Base-by-base conservation (phyloP, 2,329 filamentous ascomycete genomes). In the Diaporthe sp. region DNA sequence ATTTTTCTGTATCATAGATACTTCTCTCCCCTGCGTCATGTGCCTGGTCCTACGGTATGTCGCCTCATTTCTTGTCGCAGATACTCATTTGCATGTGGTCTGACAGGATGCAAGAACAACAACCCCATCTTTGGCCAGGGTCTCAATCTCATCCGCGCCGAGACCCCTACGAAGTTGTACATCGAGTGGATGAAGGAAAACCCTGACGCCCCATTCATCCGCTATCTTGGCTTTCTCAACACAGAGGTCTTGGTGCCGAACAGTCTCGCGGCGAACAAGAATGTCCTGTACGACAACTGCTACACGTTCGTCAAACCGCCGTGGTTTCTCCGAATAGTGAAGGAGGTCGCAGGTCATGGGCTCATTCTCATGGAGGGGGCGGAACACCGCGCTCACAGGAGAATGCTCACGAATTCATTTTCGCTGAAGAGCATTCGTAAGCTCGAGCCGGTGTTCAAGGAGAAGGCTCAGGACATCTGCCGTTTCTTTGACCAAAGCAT, bases 91-190 rank as follows among this genome's bases (percentile, higher is more conserved):
- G 37, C 34, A 19, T 49, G 37, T 34, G 39, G 42, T 42, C 69
- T 61, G 13, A 61, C 44, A 19, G n/a, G 15, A 25, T 25, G 2
- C 28, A 42, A 87, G 85, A 81, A 86, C 68, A 81, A 85, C 49
- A 78, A 81, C 55, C 80, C 83, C 61, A 78, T 87, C 55, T 75
- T 88, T 17, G 87, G 87, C 9, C 85, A 88, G 77, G 81, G 81
- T 61, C 74, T 82, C 28, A 84, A 83, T 19, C 81, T 83, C 57
- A 77, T 83, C 61, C 76, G 46, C 49, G 79, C 82, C 31, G 77
- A 80, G 0, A 79, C 77, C 15, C 83, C 83, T 0, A 77, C 75
- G 7, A 78, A 76, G 4, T 70, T 81, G 28, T 80, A 83, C 61
- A 17, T 84, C 3, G 61, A 79, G 51, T 85, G 83, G 83, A 81